These are phyloP conservation scores for Straminergon stramineum DNA, from an alignment of 225 moss, liverwort and hornwort species.

Conservation along the genomic window DNA sequence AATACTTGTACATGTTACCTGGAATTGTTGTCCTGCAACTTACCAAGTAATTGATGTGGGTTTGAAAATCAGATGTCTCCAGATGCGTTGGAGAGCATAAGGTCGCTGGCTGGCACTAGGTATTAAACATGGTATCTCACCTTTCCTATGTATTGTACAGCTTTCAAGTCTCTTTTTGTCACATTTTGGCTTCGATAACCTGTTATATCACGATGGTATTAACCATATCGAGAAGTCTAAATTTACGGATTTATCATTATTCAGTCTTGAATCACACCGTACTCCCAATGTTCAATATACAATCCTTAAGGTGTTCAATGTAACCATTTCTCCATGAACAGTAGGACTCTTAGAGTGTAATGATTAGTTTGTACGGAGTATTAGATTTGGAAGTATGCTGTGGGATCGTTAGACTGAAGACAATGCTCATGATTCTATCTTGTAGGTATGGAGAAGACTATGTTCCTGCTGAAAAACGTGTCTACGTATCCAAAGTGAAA, in stretches of 20 bases:
- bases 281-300: background rate
- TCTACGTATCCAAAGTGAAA: slow-evolving; percentile 63
- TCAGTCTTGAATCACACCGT: background rate
- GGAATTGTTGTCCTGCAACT: background rate
- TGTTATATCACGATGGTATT: background rate
- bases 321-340: background rate
- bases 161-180: background rate
- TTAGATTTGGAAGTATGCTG: background rate
- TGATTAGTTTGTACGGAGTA: background rate
- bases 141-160: background rate
- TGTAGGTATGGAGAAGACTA: slow-evolving; percentile 67
- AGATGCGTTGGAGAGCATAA: slow-evolving; percentile 63
- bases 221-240: background rate
- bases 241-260: background rate
- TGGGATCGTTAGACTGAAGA: background rate
- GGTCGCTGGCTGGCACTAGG: slow-evolving; percentile 57
- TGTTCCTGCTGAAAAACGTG: slow-evolving; percentile 50
- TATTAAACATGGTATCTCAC: background rate
- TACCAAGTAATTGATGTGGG: background rate
- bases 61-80: slow-evolving; percentile 55
- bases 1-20: background rate
- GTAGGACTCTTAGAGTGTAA: background rate
- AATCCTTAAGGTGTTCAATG: background rate
- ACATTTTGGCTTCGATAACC: background rate
- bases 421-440: background rate